These are phyloP conservation scores for Nakazawaea laoshanensis DNA, from an alignment of 805 yeast species.

Conservation along the genomic window DNA sequence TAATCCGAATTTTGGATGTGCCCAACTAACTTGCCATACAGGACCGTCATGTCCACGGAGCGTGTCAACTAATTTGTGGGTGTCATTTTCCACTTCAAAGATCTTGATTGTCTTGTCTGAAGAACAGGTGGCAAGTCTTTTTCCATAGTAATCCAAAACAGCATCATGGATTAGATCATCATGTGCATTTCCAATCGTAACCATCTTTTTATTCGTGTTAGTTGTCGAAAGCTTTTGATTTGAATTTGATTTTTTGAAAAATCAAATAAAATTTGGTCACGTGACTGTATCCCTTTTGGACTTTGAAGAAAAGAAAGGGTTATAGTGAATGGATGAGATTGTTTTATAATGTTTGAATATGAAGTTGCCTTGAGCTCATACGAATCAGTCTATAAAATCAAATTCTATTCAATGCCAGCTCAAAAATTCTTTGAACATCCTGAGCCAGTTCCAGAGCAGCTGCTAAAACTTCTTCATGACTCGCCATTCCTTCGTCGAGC, in stretches of 20 bases:
- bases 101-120: constrained; percentile 94
- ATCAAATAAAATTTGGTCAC: too few relatives aligned
- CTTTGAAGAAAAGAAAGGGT: too few relatives aligned
- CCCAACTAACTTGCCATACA: constrained; percentile 99
- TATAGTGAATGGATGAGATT: too few relatives aligned
- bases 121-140: constrained; percentile 90
- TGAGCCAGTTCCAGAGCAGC: constrained; percentile 72
- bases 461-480: constrained; percentile 86
- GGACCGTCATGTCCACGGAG: constrained; percentile 95
- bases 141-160: constrained; percentile 93
- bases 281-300: too few relatives aligned
- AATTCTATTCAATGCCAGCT: constrained; percentile 44
- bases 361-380: too few relatives aligned
- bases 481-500: constrained; percentile 70
- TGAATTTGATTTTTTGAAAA: too few relatives aligned
- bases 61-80: constrained; percentile 75
- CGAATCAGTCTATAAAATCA: too few relatives aligned
- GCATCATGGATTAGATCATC: constrained; percentile 95
- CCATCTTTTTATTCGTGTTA: too few relatives aligned
- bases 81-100: constrained; percentile 83
- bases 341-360: too few relatives aligned
- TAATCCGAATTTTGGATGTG: constrained; percentile 96
- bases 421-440: constrained; percentile 70
- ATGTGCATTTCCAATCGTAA: constrained; percentile 84
- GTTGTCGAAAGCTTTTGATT: too few relatives aligned